Conservation (phyloP, 345 rosid genomes). For the Salix dunnii region DNA sequence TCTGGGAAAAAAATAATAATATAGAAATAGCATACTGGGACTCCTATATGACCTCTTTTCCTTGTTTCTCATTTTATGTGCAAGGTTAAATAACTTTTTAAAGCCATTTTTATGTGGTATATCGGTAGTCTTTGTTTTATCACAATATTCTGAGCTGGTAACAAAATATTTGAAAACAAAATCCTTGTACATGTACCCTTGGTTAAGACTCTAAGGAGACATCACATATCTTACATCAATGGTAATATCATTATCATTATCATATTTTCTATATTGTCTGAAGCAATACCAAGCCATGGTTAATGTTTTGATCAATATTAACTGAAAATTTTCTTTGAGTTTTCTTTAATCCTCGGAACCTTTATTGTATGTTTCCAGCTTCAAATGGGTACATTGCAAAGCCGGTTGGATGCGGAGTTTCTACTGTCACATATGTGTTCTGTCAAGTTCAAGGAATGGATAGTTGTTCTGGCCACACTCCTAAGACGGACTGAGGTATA, state of each 20-base stretch:
- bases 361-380: slow-evolving; percentile 46
- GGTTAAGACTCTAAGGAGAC: background rate
- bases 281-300: background rate
- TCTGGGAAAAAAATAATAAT: no score
- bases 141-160: background rate
- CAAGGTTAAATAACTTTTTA: background rate
- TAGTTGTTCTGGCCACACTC: slow-evolving; percentile 93
- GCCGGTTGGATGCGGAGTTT: slow-evolving; percentile 91
- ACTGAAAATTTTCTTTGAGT: background rate
- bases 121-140: background rate
- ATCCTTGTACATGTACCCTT: background rate
- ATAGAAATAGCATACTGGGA: background rate
- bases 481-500: slow-evolving; percentile 83
- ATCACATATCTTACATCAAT: background rate
- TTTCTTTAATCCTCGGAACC: background rate
- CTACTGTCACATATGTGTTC: slow-evolving; percentile 98
- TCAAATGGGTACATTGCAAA: slow-evolving; percentile 91
- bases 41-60: background rate
- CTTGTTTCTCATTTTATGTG: background rate
- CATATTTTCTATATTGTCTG: background rate
- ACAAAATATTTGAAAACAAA: background rate
- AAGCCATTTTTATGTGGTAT: background rate
- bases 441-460: slow-evolving; percentile 98
- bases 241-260: background rate
- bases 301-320: background rate